Evolutionary conservation across 2,329 filamentous ascomycete genomes (phyloP), one percentile per base, ranked within the genome.

Genomic region (Verticillium nubilum): DNA sequence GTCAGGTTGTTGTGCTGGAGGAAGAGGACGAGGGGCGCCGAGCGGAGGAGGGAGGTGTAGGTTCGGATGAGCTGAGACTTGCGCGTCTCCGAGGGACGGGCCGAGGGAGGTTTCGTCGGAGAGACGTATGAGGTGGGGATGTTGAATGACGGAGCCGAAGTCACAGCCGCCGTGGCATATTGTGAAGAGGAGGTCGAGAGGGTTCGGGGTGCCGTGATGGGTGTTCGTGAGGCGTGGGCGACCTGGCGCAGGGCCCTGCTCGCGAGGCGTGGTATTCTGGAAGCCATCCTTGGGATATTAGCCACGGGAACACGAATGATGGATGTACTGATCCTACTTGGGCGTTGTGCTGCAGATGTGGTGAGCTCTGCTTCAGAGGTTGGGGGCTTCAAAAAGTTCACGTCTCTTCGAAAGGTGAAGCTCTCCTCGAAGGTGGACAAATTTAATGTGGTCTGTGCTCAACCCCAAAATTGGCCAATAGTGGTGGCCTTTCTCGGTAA

Each of bases 41-140:
- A 92, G 61, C 91, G 91, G 60, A 97, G 85, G 62, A 97, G 80
- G 54, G 93, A 95, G 57, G 93, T 91, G 76, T 97, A 97, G 67
- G 90, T 86, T 60, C 93, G 87, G 60, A 87, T 81, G 61, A 98
- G 82, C 76, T 99, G 95, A 17, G 92, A 89, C 78, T 98, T 97
- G 72, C 94, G 89, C 69, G 89, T 89, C 71, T 96, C 90, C 54
- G 93, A 85, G 23, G 88, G 89, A 71, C 94, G 91, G 72, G 96
- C 89, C 58, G 91, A 96, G 4, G 91, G 92, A 2, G 93, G 94
- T 74, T 97, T 92, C 1, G 86, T 89, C 0, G 86, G 85, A 77
- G 83, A 88, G 2, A 79, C 73, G 63, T 81, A 80, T 65, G 82
- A 47, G n/a, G 75, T 60, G 76, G 72, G 1, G 27, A 80, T 68